These are phyloP conservation scores for Salmacisia buchloeana DNA, from an alignment of 1,284 basidiomycete genomes.

Conservation along the genomic window DNA sequence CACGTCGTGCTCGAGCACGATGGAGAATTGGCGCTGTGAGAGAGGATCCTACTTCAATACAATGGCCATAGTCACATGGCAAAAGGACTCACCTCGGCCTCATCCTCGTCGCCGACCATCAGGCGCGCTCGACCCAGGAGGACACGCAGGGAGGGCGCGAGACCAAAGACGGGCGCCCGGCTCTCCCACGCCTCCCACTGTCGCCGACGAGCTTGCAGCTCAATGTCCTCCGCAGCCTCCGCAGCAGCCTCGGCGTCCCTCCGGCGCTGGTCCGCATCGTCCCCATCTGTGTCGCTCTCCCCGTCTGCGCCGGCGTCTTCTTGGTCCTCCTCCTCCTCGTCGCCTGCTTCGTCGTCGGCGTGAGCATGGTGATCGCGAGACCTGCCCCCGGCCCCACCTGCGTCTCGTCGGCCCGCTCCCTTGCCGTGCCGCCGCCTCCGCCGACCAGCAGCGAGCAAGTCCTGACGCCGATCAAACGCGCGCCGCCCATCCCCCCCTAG, in stretches of 20 bases:
- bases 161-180: conserved; percentile 55
- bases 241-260: neutral
- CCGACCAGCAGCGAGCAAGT: neutral
- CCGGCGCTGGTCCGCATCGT: neutral
- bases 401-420: neutral
- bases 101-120: conserved; percentile 70
- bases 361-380: neutral
- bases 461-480: neutral
- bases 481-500: neutral
- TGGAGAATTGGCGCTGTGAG: conserved; percentile 66
- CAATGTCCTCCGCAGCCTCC: neutral
- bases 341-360: neutral
- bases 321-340: neutral
- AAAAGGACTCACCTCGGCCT: conserved; percentile 63
- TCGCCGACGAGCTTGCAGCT: conserved; percentile 40
- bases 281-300: neutral
- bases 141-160: conserved; percentile 77
- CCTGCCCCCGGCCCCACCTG: neutral
- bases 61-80: neutral
- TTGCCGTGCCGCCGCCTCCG: neutral
- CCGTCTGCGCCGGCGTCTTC: neutral
- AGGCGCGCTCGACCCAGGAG: conserved; percentile 80
- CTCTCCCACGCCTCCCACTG: conserved; percentile 17
- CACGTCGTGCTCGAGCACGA: conserved; percentile 67
- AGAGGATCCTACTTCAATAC: neutral